Base-by-base conservation (phyloP, 257 asterid genomes). In the Solanum boliviense region DNA sequence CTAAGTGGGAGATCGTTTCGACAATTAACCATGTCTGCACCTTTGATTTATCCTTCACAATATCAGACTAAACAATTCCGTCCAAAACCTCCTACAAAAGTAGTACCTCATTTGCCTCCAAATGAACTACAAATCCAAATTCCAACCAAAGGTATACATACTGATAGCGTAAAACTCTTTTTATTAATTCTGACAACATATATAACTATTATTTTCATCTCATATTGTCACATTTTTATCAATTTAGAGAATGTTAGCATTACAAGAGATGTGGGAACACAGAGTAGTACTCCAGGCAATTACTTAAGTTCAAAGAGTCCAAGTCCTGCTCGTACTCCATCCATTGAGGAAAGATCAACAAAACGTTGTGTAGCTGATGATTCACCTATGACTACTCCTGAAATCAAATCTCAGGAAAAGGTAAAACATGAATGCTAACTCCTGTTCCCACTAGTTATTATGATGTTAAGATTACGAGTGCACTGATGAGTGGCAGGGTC, bases 221-320 rank as follows among this genome's bases (percentile, higher is more conserved):
- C 78, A 71, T 11, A 13, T 71, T 29, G 0, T 70, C 41, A 41
- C 52, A 32, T 70, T 41, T 39, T 73, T 36, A 11, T 72, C 0
- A 23, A 32, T 73, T 32, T 91, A 94, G 98, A 94, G 89, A 87
- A 92, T 67, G 89, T 13, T 84, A 87, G 91, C 87, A 85, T 84
- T 44, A 93, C 97, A 11, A 93, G 96, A 91, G 99, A 94, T 32
- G 90, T 91, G 25, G 98, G 98, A 25, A 94, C 85, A 15, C 98
- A 95, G 75, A 95, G 95, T 90, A 90, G 93, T 31, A 92, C 93
- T n/a, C 92, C 93, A 46, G 81, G 36, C 16, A 82, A 35, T 32
- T 91, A 89, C 29, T 29, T 90, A 35, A 89, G 95, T 34, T 92
- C 95, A 52, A 88, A 88, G 16, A 91, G 92, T 62, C 93, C 92